Conservation (phyloP, 23 red algal genomes). For the Cyanidium caldarium region DNA sequence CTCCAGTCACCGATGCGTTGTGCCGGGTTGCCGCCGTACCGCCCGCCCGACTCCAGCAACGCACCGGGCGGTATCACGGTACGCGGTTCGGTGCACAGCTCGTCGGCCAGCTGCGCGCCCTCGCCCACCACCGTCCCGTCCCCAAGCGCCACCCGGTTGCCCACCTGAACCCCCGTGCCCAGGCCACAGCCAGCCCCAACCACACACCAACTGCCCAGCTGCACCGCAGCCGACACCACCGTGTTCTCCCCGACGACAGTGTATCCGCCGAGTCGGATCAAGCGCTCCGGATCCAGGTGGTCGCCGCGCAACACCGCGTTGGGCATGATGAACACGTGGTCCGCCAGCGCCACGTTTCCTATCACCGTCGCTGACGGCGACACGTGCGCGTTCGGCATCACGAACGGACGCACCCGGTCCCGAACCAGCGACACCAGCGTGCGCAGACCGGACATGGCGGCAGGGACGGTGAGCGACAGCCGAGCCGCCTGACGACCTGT, state of each 20-base stretch:
- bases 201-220: background rate
- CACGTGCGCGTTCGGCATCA: conserved; percentile 57
- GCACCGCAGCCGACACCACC: background rate
- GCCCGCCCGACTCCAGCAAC: background rate
- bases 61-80: background rate
- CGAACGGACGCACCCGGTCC: conserved; percentile 58
- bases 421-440: conserved; percentile 48
- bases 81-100: background rate
- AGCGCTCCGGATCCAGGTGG: background rate
- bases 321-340: conserved; percentile 50
- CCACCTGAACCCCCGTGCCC: background rate
- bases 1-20: background rate
- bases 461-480: background rate
- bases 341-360: conserved; percentile 46
- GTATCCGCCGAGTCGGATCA: background rate
- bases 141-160: conserved; percentile 3
- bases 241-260: background rate
- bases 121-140: background rate
- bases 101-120: background rate
- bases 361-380: conserved; percentile 72
- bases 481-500: too few species aligned
- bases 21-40: background rate
- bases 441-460: background rate
- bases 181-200: background rate
- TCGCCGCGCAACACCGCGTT: conserved; percentile 72